Evolutionary conservation across 371 early-diverging fungal species (phyloP).

Genomic region (Mucor velutinosus): DNA sequence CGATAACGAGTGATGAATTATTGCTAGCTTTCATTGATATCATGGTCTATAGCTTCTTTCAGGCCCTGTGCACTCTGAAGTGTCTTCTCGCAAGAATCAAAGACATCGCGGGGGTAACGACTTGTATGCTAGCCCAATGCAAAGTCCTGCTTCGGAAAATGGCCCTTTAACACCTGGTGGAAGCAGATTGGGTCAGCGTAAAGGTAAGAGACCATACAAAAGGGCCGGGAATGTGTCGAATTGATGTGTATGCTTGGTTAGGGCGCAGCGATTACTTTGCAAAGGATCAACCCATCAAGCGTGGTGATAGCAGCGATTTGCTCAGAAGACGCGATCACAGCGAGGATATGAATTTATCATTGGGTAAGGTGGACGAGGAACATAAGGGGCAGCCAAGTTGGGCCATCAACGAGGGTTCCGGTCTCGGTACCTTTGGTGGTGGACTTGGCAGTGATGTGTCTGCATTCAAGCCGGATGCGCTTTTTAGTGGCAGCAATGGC

Average conservation of each 20-base stretch:
- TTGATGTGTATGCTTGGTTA: background rate
- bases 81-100: conserved; percentile 41
- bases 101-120: conserved; percentile 29
- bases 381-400: conserved; percentile 7
- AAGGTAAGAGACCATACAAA: conserved; percentile 9
- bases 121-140: conserved; percentile 36
- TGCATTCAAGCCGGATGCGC: conserved; percentile 1
- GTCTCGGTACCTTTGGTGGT: conserved; percentile 4
- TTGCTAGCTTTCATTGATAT: background rate
- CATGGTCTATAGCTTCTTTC: conserved; percentile 41
- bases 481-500: conserved; percentile 10
- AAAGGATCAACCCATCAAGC: conserved; percentile 24
- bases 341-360: conserved; percentile 16
- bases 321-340: conserved; percentile 16
- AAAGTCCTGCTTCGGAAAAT: conserved; percentile 46
- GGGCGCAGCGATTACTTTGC: conserved; percentile 29
- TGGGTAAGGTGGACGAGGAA: conserved; percentile 15
- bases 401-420: conserved; percentile 1
- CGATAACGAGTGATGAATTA: background rate
- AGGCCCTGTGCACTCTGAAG: conserved; percentile 58
- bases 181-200: conserved; percentile 17
- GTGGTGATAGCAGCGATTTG: conserved; percentile 22
- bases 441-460: background rate
- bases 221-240: background rate
- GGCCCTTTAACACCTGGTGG: conserved; percentile 29